Evolutionary conservation across 208 protist species (phyloP).

Genomic region (Vickermania ingenoplastis): DNA sequence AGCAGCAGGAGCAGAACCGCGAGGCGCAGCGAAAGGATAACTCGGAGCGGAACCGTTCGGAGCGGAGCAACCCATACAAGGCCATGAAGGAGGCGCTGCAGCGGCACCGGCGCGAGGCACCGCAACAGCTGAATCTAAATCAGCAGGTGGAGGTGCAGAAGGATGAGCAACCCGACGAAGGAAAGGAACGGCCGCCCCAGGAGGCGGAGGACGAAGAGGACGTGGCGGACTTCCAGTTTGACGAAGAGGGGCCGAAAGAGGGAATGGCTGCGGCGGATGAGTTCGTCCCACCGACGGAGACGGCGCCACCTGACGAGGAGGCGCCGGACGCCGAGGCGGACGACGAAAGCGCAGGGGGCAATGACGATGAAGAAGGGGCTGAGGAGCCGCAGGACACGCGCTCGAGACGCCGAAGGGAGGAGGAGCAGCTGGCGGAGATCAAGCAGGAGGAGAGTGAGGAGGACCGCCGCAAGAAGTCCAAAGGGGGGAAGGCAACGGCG

Average conservation of each 20-base stretch:
- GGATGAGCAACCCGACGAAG: conserved; percentile 29
- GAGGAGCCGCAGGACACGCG: conserved; percentile 29
- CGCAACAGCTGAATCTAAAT: conserved; percentile 78
- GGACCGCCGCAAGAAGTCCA: conserved; percentile 21
- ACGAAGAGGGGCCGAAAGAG: conserved; percentile 52
- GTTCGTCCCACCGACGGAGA: neutral
- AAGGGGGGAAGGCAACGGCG: conserved; percentile 27
- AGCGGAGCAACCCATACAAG: conserved; percentile 68
- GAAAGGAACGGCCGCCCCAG: conserved; percentile 23
- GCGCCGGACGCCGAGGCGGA: conserved; percentile 31
- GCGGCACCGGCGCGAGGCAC: conserved; percentile 50
- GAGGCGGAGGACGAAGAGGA: conserved; percentile 26
- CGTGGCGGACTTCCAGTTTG: conserved; percentile 42
- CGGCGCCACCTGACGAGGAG: conserved; percentile 14
- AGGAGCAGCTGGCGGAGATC: conserved; percentile 37
- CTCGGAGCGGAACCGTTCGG: conserved; percentile 51
- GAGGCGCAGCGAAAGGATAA: conserved; percentile 61
- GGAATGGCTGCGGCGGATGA: conserved; percentile 54
- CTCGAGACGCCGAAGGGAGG: conserved; percentile 18
- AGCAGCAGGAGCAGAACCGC: conserved; percentile 66
- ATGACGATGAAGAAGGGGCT: conserved; percentile 14
- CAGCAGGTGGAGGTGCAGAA: conserved; percentile 65
- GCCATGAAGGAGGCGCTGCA: conserved; percentile 84
- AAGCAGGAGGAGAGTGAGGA: conserved; percentile 22
- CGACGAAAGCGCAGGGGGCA: conserved; percentile 16